These are phyloP conservation scores for Diddensiella santjacobensis DNA, from an alignment of 805 yeast genomes.

Conservation along the genomic window DNA sequence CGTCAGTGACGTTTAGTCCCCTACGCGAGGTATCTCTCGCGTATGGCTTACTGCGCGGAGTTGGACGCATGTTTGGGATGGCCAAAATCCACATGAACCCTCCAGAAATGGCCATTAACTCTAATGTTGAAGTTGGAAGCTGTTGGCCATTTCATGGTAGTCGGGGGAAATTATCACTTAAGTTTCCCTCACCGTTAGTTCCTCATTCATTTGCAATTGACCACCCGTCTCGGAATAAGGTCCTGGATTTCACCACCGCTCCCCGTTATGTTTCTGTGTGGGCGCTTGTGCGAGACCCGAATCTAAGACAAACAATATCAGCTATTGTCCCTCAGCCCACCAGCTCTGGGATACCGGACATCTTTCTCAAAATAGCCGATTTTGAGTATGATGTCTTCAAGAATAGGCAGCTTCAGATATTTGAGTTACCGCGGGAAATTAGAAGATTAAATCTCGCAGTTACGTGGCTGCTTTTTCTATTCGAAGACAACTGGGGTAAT, in stretches of 20 bases:
- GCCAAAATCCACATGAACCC: conserved; percentile 15
- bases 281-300: conserved; percentile 23
- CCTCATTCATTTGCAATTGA: conserved; percentile 27
- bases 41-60: conserved; percentile 10
- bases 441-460: conserved; percentile 15
- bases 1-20: conserved; percentile 24
- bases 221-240: conserved; percentile 25
- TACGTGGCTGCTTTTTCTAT: conserved; percentile 22
- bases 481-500: conserved; percentile 34
- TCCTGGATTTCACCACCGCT: conserved; percentile 26
- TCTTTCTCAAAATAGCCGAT: conserved; percentile 22
- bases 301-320: conserved; percentile 5
- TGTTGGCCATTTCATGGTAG: conserved; percentile 36
- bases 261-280: conserved; percentile 31
- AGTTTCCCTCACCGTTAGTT: conserved; percentile 23
- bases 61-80: conserved; percentile 16
- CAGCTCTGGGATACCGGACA: conserved; percentile 7
- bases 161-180: conserved; percentile 28
- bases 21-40: conserved; percentile 10
- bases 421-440: conserved; percentile 19
- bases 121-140: conserved; percentile 24
- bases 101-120: conserved; percentile 22
- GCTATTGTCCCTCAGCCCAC: background rate
- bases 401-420: conserved; percentile 22
- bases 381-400: conserved; percentile 24